Evolutionary conservation across 805 yeast species (phyloP).

Genomic region (Geotrichum ghanense): DNA sequence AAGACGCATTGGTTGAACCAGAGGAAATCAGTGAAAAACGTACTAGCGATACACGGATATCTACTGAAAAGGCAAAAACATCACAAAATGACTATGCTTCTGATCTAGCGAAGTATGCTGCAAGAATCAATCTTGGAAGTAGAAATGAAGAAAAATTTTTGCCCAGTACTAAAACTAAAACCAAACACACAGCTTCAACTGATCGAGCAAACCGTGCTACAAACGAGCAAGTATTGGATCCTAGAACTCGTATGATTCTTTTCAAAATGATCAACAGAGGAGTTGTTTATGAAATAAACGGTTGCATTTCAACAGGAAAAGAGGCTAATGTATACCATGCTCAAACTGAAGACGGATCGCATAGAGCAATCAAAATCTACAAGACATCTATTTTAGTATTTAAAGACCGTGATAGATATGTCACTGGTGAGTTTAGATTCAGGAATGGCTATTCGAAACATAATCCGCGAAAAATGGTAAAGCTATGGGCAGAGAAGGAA

Average conservation of each 20-base stretch:
- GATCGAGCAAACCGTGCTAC: constrained; percentile 94
- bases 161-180: constrained; percentile 2
- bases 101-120: background rate
- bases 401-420: constrained; percentile 92
- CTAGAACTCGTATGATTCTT: constrained; percentile 77
- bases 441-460: constrained; percentile 73
- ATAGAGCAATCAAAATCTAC: constrained; percentile 87
- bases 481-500: constrained; percentile 97
- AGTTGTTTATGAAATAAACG: constrained; percentile 73
- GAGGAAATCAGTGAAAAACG: background rate
- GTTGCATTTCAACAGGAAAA: constrained; percentile 92
- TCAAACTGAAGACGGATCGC: constrained; percentile 24
- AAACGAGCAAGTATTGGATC: constrained; percentile 92
- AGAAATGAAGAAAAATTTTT: background rate
- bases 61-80: background rate
- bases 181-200: constrained; percentile 12
- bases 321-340: constrained; percentile 98
- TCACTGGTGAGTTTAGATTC: constrained; percentile 91
- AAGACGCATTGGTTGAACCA: background rate
- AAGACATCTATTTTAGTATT: constrained; percentile 95
- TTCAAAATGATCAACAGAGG: constrained; percentile 77
- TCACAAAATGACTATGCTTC: background rate
- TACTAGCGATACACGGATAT: background rate
- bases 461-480: constrained; percentile 95
- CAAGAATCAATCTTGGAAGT: background rate